phyloP scores from a whole-genome alignment of 176 grass and related monocot species.

The Carex myosuroides region DNA sequence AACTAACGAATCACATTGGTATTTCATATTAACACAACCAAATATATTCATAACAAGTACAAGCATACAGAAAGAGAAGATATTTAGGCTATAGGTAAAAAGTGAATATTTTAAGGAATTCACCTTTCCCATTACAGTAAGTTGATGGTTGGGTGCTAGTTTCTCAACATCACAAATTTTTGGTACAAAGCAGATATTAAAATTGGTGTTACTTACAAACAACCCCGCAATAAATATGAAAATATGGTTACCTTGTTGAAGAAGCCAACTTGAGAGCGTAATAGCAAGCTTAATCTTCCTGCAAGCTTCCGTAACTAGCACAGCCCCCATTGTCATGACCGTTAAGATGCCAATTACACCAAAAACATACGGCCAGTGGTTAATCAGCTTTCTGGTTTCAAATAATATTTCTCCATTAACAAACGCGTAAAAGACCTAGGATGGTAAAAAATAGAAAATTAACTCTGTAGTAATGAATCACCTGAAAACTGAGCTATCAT shows the following conservation, averaged over 20 bases:
- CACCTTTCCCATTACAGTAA: neutral
- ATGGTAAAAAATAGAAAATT: neutral
- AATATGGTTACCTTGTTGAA: conserved; percentile 55
- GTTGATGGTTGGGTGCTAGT: neutral
- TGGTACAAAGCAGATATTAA: neutral
- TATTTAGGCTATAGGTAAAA: neutral
- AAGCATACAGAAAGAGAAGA: neutral
- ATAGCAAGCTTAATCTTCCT: conserved; percentile 97
- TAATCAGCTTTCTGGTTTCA: conserved; percentile 46
- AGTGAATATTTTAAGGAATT: neutral
- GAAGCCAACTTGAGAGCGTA: conserved; percentile 93
- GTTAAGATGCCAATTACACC: conserved; percentile 70
- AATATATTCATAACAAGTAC: neutral
- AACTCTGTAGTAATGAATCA: conserved; percentile 6
- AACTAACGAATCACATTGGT: neutral
- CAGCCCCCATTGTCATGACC: conserved; percentile 84
- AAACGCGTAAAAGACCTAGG: neutral
- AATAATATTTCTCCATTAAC: neutral
- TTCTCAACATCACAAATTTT: neutral
- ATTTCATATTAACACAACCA: neutral
- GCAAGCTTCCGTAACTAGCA: conserved; percentile 83
- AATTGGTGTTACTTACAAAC: neutral
- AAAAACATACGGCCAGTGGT: conserved; percentile 69
- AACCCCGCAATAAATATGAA: neutral
- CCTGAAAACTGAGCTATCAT: conserved; percentile 90